These are phyloP conservation scores for Cadophora sp. DNA, from an alignment of 2,329 filamentous ascomycete species.

Conservation along the genomic window DNA sequence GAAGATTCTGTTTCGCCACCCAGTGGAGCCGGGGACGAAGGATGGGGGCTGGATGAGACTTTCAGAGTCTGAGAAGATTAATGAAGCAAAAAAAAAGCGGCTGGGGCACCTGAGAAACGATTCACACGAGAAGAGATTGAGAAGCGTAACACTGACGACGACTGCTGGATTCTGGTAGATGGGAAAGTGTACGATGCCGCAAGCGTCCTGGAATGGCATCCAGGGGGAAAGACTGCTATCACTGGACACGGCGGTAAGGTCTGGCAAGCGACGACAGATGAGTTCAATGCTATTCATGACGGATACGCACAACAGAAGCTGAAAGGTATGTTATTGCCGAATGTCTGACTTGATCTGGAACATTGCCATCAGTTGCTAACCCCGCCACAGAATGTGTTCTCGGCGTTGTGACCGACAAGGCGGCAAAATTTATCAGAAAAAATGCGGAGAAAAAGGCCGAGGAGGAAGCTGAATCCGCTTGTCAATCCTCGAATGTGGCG, in stretches of 20 bases:
- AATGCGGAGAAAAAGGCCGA: neutral
- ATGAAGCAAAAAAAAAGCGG: constrained; percentile 14
- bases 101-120: constrained; percentile 4
- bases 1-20: constrained; percentile 14
- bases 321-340: neutral
- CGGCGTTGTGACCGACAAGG: constrained; percentile 9
- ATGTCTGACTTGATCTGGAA: neutral
- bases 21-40: constrained; percentile 5
- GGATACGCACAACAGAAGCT: constrained; percentile 14
- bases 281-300: constrained; percentile 12
- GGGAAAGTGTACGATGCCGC: constrained; percentile 16
- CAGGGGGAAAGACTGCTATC: constrained; percentile 10
- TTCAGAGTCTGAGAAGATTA: constrained; percentile 12
- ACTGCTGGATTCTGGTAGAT: constrained; percentile 15
- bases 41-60: constrained; percentile 15
- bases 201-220: constrained; percentile 14
- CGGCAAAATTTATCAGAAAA: constrained; percentile 5
- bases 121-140: constrained; percentile 12
- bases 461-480: constrained; percentile 1
- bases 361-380: neutral
- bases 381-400: neutral
- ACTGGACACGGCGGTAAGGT: neutral
- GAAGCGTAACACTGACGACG: constrained; percentile 2
- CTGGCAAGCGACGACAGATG: constrained; percentile 5
- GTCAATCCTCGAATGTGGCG: constrained; percentile 30